These are phyloP conservation scores for Phytophthora sansomeana DNA, from an alignment of 352 stramenopile species.

Conservation along the genomic window DNA sequence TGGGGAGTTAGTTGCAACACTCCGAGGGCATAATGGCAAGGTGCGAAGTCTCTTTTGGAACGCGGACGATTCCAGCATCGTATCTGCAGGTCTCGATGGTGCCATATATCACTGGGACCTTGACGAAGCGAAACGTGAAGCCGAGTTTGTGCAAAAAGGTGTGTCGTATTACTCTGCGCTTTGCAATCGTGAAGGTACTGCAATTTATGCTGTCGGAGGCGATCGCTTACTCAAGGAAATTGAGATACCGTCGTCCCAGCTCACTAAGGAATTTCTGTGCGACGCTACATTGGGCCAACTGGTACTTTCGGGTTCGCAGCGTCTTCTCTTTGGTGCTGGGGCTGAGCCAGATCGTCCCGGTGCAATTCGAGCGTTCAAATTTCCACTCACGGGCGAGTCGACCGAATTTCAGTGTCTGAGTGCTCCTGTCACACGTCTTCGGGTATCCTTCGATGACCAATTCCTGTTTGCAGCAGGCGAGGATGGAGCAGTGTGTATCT, in stretches of 20 bases:
- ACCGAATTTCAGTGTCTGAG: conserved; percentile 89
- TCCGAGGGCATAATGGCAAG: conserved; percentile 95
- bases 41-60: conserved; percentile 91
- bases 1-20: conserved; percentile 88
- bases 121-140: conserved; percentile 91
- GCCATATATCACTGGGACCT: conserved; percentile 95
- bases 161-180: conserved; percentile 90
- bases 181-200: conserved; percentile 81
- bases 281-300: conserved; percentile 87
- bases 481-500: conserved; percentile 87
- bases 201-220: conserved; percentile 86
- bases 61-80: conserved; percentile 84
- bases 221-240: conserved; percentile 94
- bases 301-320: conserved; percentile 82
- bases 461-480: conserved; percentile 92
- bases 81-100: conserved; percentile 92
- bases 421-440: conserved; percentile 80
- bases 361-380: conserved; percentile 87
- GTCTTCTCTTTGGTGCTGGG: conserved; percentile 91
- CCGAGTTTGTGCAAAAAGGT: conserved; percentile 94
- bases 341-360: conserved; percentile 80
- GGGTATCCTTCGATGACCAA: conserved; percentile 88
- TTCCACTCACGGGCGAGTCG: conserved; percentile 91
- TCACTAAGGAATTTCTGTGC: conserved; percentile 85
- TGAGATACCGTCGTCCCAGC: conserved; percentile 79